Evolutionary conservation across 2,329 filamentous ascomycete genomes (phyloP), one percentile per base, ranked within the genome.

Genomic region (Biscogniauxia mediterranea): DNA sequence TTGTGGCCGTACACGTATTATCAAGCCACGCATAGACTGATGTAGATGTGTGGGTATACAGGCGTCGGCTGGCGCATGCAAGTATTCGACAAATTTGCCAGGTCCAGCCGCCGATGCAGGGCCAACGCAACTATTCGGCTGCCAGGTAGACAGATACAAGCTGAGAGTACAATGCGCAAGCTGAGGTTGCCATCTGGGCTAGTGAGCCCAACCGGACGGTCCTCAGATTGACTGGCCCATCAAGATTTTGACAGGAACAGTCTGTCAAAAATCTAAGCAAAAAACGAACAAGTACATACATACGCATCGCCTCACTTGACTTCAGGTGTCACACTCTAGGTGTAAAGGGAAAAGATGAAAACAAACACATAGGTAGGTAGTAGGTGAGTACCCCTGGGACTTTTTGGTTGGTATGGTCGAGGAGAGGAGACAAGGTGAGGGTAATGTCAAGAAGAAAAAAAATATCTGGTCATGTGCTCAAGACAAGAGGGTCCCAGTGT

Each of bases 61-160:
- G 58, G 58, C 53, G 59, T 61, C 59, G 61, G 52, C 62, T 58
- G 65, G 62, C 62, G 63, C 64, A 64, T 66, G 65, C 64, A 64
- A 59, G 62, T 60, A 55, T 64, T 60, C 50, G 38, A 55, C 56
- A 59, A 67, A 63, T 60, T 54, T 54, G 59, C 67, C 61, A 73
- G 69, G 67, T 66, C 68, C 68, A 71, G 70, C 68, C 63, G 66
- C 68, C 60, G 66, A 73, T 71, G 71, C 71, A 73, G 66, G 67
- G 71, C 72, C 71, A 74, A 66, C 71, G 64, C 69, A 73, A 62
- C 70, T 65, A 60, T 63, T 64, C 54, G 64, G 63, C 64, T 62
- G 63, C 63, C 61, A 62, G 53, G 19, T 49, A 56, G 28, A 46
- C 38, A 46, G 25, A 53, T 46, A 51, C 38, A 53, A 19, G 9